A percentile compares a stretch with the other conserved stretches of the same genome.
These are phyloP conservation scores for Phytophthora melonis DNA, from an alignment of 352 stramenopile genomes.

Conservation along the genomic window DNA sequence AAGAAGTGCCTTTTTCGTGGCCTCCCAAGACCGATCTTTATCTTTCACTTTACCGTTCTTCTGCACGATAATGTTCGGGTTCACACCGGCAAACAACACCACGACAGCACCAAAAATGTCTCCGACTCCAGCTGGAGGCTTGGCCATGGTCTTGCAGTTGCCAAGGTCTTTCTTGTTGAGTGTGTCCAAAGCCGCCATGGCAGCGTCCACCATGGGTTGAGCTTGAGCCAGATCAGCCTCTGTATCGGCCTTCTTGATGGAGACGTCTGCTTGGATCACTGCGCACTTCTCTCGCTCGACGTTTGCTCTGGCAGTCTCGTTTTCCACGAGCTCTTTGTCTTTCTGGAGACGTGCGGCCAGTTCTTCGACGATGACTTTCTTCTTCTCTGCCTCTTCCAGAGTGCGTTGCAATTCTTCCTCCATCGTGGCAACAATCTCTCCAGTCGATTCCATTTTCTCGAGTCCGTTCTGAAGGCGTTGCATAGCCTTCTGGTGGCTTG, in stretches of 20 bases:
- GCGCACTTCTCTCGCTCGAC: constrained; percentile 92
- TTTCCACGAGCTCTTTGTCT: constrained; percentile 94
- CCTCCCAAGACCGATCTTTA: constrained; percentile 95
- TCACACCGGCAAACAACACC: constrained; percentile 79
- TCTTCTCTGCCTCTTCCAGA: constrained; percentile 92
- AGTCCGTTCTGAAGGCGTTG: constrained; percentile 88
- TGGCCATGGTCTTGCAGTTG: constrained; percentile 94
- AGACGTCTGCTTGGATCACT: constrained; percentile 93
- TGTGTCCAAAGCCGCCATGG: constrained; percentile 91
- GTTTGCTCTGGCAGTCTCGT: constrained; percentile 92
- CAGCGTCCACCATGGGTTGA: constrained; percentile 85
- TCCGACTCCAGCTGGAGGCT: constrained; percentile 87
- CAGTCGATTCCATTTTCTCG: constrained; percentile 91
- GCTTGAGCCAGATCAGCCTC: constrained; percentile 79
- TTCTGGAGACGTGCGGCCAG: constrained; percentile 91
- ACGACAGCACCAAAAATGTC: constrained; percentile 88
- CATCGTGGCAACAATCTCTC: constrained; percentile 92
- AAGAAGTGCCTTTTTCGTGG: constrained; percentile 93
- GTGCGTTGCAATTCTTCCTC: constrained; percentile 93
- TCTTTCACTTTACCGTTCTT: constrained; percentile 96
- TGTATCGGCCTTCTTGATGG: constrained; percentile 89
- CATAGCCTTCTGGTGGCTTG: constrained; percentile 68
- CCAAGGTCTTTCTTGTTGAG: constrained; percentile 92
- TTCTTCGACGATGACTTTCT: constrained; percentile 93
- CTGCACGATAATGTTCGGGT: constrained; percentile 76